Evolutionary conservation across 345 rosid species (phyloP).

Genomic region (Xanthoceras sorbifolium): DNA sequence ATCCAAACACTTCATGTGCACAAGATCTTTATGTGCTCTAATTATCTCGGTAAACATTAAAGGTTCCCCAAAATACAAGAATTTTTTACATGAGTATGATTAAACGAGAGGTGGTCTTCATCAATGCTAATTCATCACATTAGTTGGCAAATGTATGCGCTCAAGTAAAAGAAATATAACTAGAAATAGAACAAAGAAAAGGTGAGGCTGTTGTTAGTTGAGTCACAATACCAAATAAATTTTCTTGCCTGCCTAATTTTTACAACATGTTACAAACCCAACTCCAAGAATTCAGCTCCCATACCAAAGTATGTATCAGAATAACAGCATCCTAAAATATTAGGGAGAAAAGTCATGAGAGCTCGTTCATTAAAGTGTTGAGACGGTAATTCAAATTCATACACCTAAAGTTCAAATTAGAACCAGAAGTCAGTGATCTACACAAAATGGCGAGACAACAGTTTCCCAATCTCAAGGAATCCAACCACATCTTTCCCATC

Average conservation of each 20-base stretch:
- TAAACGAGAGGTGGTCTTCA: not conserved
- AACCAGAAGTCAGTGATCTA: slow-evolving; percentile 35
- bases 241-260: slow-evolving; percentile 13
- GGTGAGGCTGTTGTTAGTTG: not conserved
- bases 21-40: not conserved
- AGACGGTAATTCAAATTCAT: slow-evolving; percentile 4
- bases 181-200: not conserved
- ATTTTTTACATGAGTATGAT: not conserved
- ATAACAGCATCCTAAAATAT: not conserved
- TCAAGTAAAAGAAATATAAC: not conserved
- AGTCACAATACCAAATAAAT: not conserved
- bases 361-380: slow-evolving; percentile 7
- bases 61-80: not conserved
- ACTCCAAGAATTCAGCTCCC: slow-evolving; percentile 16
- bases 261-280: slow-evolving; percentile 22
- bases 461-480: slow-evolving; percentile 73
- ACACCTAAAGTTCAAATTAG: not conserved
- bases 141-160: not conserved
- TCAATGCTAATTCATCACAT: not conserved
- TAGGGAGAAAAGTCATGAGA: not conserved
- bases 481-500: slow-evolving; percentile 68
- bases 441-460: slow-evolving; percentile 63
- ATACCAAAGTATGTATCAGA: slow-evolving; percentile 4
- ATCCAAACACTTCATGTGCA: not conserved
- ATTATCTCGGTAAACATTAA: not conserved